Percentiles rank a stretch among this genome's conserved stretches.
Conservation (phyloP, 352 stramenopile species). For the Globisporangium echinulatum region DNA sequence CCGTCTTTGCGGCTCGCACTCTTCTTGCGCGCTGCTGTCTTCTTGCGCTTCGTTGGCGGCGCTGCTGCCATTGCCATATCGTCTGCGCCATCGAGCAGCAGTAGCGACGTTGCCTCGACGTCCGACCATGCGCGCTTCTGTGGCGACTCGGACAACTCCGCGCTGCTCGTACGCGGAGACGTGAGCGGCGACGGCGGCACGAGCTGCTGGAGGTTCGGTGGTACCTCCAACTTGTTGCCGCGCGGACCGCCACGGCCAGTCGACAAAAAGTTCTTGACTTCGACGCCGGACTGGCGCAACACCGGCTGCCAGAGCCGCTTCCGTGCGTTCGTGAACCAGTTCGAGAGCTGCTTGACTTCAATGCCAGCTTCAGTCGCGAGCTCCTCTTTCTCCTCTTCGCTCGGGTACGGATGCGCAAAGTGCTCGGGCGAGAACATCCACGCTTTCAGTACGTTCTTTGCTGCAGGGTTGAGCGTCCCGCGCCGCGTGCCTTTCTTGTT, state of each 20-base stretch:
- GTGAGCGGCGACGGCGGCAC: conserved; percentile 32
- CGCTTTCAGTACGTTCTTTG: conserved; percentile 83
- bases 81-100: conserved; percentile 11
- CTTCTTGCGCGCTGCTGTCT: conserved; percentile 14
- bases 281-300: conserved; percentile 78
- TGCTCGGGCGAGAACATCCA: conserved; percentile 89
- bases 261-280: conserved; percentile 86
- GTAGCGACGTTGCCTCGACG: conserved; percentile 24
- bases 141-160: conserved; percentile 20
- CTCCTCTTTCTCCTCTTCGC: conserved; percentile 85
- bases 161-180: conserved; percentile 19
- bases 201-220: conserved; percentile 46
- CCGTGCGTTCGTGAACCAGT: conserved; percentile 88
- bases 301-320: conserved; percentile 85
- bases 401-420: conserved; percentile 84
- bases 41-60: neutral
- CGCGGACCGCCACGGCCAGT: conserved; percentile 73
- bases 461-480: conserved; percentile 74
- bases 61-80: neutral
- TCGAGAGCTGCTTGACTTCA: conserved; percentile 86
- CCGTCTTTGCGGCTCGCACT: conserved; percentile 8
- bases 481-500: conserved; percentile 77
- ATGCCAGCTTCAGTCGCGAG: conserved; percentile 73
- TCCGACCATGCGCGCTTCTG: conserved; percentile 54
- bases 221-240: conserved; percentile 75